These are phyloP conservation scores for Phytophthora parvispora DNA, from an alignment of 352 stramenopile genomes.

Conservation along the genomic window DNA sequence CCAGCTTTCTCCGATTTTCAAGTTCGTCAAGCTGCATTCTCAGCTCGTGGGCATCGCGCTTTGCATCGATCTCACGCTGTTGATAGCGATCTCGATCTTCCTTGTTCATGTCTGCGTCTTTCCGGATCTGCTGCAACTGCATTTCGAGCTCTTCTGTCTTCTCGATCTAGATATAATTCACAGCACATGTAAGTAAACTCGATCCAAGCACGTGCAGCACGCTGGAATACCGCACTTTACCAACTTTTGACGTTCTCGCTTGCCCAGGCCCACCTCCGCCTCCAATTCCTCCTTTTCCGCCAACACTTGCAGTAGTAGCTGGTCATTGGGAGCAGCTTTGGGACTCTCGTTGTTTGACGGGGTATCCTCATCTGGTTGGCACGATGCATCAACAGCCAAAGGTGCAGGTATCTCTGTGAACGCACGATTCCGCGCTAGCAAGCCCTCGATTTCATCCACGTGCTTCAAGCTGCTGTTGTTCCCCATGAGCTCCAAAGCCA, in stretches of 20 bases:
- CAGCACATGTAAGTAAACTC: not conserved
- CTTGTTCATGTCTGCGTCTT: constrained; percentile 53
- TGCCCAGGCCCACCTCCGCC: constrained; percentile 42
- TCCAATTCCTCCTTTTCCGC: constrained; percentile 77
- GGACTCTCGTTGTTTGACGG: constrained; percentile 19
- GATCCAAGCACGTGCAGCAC: no score
- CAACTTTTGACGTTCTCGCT: constrained; percentile 60
- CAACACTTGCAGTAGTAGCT: constrained; percentile 72
- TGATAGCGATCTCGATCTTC: constrained; percentile 76
- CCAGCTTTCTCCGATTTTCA: constrained; percentile 64
- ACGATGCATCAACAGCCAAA: constrained; percentile 33
- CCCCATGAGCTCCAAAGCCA: constrained; percentile 72
- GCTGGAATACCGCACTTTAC: no score
- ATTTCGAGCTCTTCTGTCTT: constrained; percentile 62
- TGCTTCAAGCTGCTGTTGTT: constrained; percentile 86
- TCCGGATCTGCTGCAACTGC: constrained; percentile 53
- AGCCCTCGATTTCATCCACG: constrained; percentile 67
- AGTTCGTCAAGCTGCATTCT: constrained; percentile 79
- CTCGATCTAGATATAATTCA: constrained; percentile 42
- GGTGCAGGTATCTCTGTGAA: constrained; percentile 32
- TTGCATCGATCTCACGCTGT: constrained; percentile 68
- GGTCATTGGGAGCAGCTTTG: constrained; percentile 37
- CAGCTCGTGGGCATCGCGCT: constrained; percentile 63
- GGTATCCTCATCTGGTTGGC: constrained; percentile 31
- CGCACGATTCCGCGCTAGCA: constrained; percentile 68